Conservation (phyloP, 23 red algal species). For the Chondrus crispus region DNA sequence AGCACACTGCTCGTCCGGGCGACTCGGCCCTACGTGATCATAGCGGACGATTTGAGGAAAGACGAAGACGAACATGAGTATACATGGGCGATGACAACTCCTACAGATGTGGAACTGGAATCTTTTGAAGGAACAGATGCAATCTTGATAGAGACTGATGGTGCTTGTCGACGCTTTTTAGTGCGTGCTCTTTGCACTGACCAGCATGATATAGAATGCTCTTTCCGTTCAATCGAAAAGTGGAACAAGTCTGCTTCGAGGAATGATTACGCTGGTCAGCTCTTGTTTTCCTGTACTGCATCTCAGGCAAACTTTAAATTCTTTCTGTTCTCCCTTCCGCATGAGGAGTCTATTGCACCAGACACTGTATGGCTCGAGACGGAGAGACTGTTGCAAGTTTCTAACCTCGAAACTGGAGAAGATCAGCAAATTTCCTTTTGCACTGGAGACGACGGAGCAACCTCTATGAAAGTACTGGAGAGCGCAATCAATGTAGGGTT, state of each 20-base stretch:
- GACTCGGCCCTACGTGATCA: constrained; percentile 22
- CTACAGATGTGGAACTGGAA: constrained; percentile 19
- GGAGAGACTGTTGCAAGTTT: neutral
- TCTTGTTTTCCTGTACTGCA: constrained; percentile 11
- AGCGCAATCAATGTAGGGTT: too few species aligned
- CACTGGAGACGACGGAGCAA: neutral
- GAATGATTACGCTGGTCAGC: constrained; percentile 3
- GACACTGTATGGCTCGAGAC: constrained; percentile 2
- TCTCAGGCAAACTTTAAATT: constrained; percentile 36
- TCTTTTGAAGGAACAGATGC: constrained; percentile 35
- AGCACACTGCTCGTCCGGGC: constrained; percentile 45
- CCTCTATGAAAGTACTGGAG: constrained; percentile 12
- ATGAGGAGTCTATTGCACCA: neutral
- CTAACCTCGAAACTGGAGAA: neutral
- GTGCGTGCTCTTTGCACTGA: neutral
- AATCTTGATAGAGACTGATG: neutral
- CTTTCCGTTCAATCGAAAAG: constrained; percentile 39
- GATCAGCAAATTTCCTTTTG: neutral
- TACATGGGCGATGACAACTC: constrained; percentile 58
- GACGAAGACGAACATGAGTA: constrained; percentile 46
- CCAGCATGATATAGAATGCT: constrained; percentile 20
- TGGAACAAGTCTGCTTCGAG: neutral
- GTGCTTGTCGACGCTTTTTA: neutral
- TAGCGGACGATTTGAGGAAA: constrained; percentile 42
- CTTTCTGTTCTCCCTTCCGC: constrained; percentile 7